Evolutionary conservation across 2,329 filamentous ascomycete genomes (phyloP), one percentile per base, ranked within the genome.

Genomic region (Lithohypha guttulata): DNA sequence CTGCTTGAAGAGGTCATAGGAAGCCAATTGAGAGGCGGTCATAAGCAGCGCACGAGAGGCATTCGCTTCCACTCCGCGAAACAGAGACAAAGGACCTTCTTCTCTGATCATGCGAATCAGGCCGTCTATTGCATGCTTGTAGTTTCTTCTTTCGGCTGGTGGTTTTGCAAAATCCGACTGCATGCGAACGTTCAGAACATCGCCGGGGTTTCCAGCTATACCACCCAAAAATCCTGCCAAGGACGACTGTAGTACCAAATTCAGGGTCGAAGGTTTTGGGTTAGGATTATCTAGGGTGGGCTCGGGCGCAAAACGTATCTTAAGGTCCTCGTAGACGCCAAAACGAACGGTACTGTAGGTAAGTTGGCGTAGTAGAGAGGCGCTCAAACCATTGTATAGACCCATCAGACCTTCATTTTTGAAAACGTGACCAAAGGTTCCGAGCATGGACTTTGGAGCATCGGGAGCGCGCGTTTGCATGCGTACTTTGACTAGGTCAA

Each of bases 151-250:
- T 55, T 93, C 68, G 4, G 71, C 71, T 1, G 64, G 54, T 0
- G 86, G 82, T 1, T 95, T 75, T 0, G 85, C 77, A 2, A 83
- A 79, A 53, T 81, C 91, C 63, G 93, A 84, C 65, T 98, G 91
- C 91, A 98, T 98, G 50, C 91, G 84, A 34, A 98, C 91, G 62
- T 98, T 98, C 55, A 95, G 71, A 22, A 98, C 86, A 59, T 98
- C 91, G 49, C 87, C 89, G 2, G 87, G 86, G 64, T 96, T 98
- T 49, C 91, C 91, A 4, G 81, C 83, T 32, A 96, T 65, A 34
- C 91, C 91, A 46, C 91, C 91, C 2, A 93, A 62, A 57, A 95
- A 84, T 36, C 91, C 91, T 6, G 91, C 89, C 19, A 77, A 65
- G 17, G 78, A 81, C 38, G 89, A 84, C 61, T 96, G 83, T 49